Conservation (phyloP, 2,329 filamentous ascomycete species). For the Cyanodermella asteris region DNA sequence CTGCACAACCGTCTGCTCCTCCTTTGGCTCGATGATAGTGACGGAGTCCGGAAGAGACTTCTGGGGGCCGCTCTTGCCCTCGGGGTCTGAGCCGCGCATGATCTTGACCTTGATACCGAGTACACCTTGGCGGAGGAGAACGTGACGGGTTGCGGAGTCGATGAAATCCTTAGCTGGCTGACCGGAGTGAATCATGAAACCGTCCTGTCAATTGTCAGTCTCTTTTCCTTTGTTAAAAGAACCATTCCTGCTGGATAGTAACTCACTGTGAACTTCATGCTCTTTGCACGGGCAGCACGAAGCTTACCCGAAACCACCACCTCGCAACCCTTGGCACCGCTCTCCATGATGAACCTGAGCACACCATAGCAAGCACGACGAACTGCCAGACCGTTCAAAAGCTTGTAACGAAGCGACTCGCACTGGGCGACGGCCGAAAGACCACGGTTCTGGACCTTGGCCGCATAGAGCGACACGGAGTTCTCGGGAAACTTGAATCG, state of each 20-base stretch:
- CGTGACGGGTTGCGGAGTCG: constrained; percentile 94
- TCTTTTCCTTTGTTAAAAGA: constrained; percentile 11
- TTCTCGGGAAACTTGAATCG: constrained; percentile 99
- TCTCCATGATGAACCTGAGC: constrained; percentile 99
- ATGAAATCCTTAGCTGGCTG: constrained; percentile 99
- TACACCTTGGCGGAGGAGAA: constrained; percentile 98
- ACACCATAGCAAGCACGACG: constrained; percentile 99
- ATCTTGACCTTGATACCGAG: constrained; percentile 99
- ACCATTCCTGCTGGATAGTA: constrained; percentile 2
- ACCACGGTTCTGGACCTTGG: constrained; percentile 99
- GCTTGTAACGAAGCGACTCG: constrained; percentile 99
- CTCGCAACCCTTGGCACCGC: constrained; percentile 97
- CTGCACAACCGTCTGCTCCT: constrained; percentile 87
- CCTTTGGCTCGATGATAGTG: constrained; percentile 99
- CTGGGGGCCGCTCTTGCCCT: constrained; percentile 94
- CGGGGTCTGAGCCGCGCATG: constrained; percentile 98
- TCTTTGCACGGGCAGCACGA: constrained; percentile 95
- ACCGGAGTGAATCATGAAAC: constrained; percentile 99
- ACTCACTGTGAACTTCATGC: constrained; percentile 98
- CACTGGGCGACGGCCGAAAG: constrained; percentile 98
- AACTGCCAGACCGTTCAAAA: constrained; percentile 97
- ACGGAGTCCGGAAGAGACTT: constrained; percentile 96
- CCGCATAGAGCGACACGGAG: constrained; percentile 98
- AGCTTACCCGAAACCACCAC: constrained; percentile 99
- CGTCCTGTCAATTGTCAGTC: constrained; percentile 30